Evolutionary conservation across 306 rosid species (phyloP), one percentile per base, ranked within the genome.

Genomic region (Prosopis cineraria): DNA sequence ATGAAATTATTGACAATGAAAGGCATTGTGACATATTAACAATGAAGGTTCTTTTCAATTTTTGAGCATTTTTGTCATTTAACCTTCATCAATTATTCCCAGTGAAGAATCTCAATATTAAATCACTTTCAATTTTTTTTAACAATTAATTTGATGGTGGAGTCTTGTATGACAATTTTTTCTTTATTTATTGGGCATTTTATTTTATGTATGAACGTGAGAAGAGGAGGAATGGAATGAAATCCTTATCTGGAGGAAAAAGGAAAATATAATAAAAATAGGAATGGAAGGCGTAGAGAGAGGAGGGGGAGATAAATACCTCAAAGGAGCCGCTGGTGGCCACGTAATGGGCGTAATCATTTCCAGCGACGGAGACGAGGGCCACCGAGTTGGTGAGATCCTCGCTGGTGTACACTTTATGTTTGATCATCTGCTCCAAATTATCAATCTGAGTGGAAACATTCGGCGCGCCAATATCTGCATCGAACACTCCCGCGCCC

Each of bases 401-500:
- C 0, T 5, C 11, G 45, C 70, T 2, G 10, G 72, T 77, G 84
- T 56, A 89, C 40, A 83, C 62, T 1, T 68, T 67, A 7, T 74
- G 62, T 45, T 37, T 43, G 59, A 88, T 73, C 50, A 91, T 80
- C 5, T 48, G 62, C 22, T 80, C 81, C 60, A 89, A 80, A 19
- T 52, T 71, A 59, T 88, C 87, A 37, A 90, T 88, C 77, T 90
- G 94, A 20, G 80, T 75, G 22, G 87, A 86, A 88, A 88, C 83
- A 80, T 90, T 86, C 1, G 92, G 92, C 31, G 53, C 4, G 0
- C 58, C 81, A 27, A 5, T 3, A 37, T 74, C 0, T 0, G 94
- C 88, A 11, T 88, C 12, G 64, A 90, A 90, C 10, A 86, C 85
- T 9, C 94, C 94, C 0, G 90, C 87, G 20, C 94, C 92, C 22